phyloP scores from a whole-genome alignment of 176 grass and related monocot species.

The Themeda triandra region DNA sequence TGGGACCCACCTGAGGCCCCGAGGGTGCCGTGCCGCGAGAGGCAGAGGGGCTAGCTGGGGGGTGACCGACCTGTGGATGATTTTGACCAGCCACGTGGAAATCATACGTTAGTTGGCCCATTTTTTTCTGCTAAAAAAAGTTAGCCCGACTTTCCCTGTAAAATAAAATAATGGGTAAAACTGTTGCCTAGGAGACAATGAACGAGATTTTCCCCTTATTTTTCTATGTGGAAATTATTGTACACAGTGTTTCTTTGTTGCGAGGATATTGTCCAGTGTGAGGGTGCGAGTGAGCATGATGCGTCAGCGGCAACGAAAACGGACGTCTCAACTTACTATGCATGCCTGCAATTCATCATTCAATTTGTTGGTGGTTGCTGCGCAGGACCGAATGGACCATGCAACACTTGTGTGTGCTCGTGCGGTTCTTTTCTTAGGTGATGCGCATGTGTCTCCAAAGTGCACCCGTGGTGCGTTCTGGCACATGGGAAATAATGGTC shows the following conservation, averaged over 20 bases:
- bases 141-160: not conserved
- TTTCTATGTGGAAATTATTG: not conserved
- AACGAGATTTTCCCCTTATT: not conserved
- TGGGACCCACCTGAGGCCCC: not conserved
- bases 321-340: not conserved
- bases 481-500: not conserved
- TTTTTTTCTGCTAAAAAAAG: no score
- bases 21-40: not conserved
- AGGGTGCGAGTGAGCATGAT: not conserved
- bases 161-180: not conserved
- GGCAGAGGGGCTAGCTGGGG: not conserved
- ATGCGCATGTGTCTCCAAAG: not conserved
- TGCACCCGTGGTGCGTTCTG: not conserved
- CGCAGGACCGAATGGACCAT: not conserved
- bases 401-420: not conserved
- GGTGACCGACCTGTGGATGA: not conserved
- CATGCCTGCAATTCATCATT: not conserved
- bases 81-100: constrained; percentile 40
- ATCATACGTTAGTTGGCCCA: not conserved
- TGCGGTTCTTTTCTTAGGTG: not conserved
- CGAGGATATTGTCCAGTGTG: not conserved
- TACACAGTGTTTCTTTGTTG: not conserved
- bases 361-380: not conserved
- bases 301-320: not conserved
- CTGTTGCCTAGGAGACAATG: not conserved